phyloP scores from a whole-genome alignment of 1,284 basidiomycete species.

The Rhodotorula mucilaginosa region DNA sequence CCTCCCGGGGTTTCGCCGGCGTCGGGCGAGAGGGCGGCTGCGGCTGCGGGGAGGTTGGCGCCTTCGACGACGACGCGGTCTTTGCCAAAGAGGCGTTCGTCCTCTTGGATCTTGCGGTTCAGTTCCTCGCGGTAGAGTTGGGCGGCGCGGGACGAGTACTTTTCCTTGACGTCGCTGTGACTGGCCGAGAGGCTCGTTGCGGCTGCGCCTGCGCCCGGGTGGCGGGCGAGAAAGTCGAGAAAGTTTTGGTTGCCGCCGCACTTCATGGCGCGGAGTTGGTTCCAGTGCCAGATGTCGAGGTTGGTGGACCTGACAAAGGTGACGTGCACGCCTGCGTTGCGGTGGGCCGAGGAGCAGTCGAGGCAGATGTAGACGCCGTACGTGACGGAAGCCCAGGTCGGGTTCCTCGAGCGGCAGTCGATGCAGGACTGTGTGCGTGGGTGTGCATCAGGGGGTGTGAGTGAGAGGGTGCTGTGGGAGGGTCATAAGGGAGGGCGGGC shows the following conservation, averaged over 20 bases:
- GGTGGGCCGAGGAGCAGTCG: constrained; percentile 85
- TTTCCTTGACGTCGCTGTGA: constrained; percentile 51
- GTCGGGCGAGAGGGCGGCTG: constrained; percentile 37
- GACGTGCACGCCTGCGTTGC: constrained; percentile 98
- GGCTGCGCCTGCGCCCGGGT: constrained; percentile 35
- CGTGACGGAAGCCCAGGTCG: constrained; percentile 58
- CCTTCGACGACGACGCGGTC: constrained; percentile 74
- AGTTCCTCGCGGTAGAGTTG: constrained; percentile 92
- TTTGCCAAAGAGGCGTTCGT: constrained; percentile 68
- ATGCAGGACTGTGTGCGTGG: constrained; percentile 74
- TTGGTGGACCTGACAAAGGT: constrained; percentile 98
- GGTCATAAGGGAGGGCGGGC: too few relatives aligned
- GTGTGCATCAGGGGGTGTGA: neutral
- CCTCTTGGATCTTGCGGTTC: constrained; percentile 74
- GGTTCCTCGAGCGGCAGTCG: constrained; percentile 80
- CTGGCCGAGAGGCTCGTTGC: neutral
- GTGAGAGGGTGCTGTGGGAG: neutral
- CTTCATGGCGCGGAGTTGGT: constrained; percentile 93
- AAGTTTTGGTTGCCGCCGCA: constrained; percentile 90
- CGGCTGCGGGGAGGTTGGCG: constrained; percentile 52
- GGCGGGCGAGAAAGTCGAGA: constrained; percentile 74
- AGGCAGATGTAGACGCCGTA: constrained; percentile 97
- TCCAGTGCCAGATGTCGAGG: constrained; percentile 89
- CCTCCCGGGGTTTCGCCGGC: constrained; percentile 43
- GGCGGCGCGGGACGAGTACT: constrained; percentile 80